Percentiles rank a stretch among this genome's conserved stretches.
phyloP scores from a whole-genome alignment of 2,329 filamentous ascomycete species.

The Alternaria ventricosa region DNA sequence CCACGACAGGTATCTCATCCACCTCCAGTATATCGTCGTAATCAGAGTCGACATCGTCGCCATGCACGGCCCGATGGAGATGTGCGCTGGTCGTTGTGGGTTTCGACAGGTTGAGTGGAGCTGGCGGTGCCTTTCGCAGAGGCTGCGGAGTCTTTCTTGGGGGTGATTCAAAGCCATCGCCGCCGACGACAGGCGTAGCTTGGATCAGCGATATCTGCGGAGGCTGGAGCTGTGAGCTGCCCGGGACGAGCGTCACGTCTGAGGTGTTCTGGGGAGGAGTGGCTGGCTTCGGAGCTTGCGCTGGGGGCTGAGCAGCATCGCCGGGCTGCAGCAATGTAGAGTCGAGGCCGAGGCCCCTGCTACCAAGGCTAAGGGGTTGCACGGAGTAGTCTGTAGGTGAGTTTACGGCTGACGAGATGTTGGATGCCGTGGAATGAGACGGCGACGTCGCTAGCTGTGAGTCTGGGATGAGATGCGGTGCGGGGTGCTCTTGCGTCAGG shows the following conservation, averaged over 20 bases:
- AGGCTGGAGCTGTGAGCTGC: constrained; percentile 28
- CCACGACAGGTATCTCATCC: constrained; percentile 64
- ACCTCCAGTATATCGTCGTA: constrained; percentile 80
- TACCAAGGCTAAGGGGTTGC: constrained; percentile 33
- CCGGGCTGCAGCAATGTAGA: constrained; percentile 25
- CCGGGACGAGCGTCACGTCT: constrained; percentile 12
- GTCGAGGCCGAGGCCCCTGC: constrained; percentile 35
- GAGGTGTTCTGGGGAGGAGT: constrained; percentile 20
- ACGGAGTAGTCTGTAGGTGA: constrained; percentile 45
- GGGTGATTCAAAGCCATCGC: constrained; percentile 46
- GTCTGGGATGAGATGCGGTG: constrained; percentile 35
- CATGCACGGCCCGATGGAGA: constrained; percentile 52
- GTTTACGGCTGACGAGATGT: constrained; percentile 32
- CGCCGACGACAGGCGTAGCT: constrained; percentile 47
- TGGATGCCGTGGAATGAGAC: constrained; percentile 36
- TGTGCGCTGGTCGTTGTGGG: constrained; percentile 52
- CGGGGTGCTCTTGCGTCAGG: constrained; percentile 24
- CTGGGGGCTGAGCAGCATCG: constrained; percentile 13
- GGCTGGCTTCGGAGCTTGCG: constrained; percentile 15
- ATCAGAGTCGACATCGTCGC: constrained; percentile 78
- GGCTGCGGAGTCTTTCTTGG: constrained; percentile 48
- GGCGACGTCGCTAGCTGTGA: constrained; percentile 42
- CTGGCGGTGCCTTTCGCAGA: constrained; percentile 81
- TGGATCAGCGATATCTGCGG: constrained; percentile 49
- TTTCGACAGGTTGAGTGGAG: constrained; percentile 75